phyloP scores from a whole-genome alignment of 352 stramenopile genomes.

The Thalassiosira delicatula region DNA sequence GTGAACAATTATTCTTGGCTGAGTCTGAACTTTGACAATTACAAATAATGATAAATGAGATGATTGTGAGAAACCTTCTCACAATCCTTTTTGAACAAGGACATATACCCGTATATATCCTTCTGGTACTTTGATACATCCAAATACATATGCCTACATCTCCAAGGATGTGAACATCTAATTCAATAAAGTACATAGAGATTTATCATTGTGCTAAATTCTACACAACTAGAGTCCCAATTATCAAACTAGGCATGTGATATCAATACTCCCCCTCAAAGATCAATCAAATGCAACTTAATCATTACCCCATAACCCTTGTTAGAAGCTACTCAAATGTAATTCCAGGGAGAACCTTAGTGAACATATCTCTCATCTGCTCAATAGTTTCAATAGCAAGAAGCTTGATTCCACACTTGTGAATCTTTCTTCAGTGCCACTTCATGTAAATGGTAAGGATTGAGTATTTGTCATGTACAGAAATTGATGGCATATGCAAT shows the following conservation, averaged over 20 bases:
- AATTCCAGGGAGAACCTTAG: not conserved
- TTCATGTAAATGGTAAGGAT: not conserved
- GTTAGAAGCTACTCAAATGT: not conserved
- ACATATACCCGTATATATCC: no score
- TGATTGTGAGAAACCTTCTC: no score
- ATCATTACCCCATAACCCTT: constrained; percentile 1
- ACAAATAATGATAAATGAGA: no score
- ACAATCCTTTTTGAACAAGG: no score
- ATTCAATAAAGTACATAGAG: no score
- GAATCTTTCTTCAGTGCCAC: constrained; percentile 1
- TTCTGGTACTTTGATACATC: not conserved
- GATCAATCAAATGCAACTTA: not conserved
- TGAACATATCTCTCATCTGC: not conserved
- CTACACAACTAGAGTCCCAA: not conserved
- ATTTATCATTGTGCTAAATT: not conserved
- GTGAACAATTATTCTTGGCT: no score
- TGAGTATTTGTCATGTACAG: no score
- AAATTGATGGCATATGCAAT: not conserved
- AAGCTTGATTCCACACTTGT: constrained; percentile 6
- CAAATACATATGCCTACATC: not conserved
- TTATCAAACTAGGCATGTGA: not conserved
- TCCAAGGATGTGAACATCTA: no score
- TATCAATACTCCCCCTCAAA: not conserved
- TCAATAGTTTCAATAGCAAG: constrained; percentile 6
- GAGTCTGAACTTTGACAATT: no score